These are phyloP conservation scores for Chalciporus piperatus DNA, from an alignment of 768 basidiomycete genomes.

Conservation along the genomic window DNA sequence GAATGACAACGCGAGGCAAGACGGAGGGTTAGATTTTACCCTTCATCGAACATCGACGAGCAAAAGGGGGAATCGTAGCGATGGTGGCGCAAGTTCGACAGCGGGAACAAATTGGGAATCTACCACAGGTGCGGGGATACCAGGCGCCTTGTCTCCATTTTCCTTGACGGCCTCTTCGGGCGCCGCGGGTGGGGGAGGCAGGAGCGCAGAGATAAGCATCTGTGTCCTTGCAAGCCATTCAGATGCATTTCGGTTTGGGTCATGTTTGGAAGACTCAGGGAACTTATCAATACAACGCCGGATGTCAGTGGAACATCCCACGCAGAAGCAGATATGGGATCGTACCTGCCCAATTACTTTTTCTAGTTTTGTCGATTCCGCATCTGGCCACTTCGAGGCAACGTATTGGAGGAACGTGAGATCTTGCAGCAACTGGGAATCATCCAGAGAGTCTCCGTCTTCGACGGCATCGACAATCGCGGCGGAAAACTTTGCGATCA, in stretches of 20 bases:
- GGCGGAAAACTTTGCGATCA: slow-evolving; percentile 37
- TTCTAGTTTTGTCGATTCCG: slow-evolving; percentile 22
- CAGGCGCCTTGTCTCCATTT: slow-evolving; percentile 36
- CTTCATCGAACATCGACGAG: slow-evolving; percentile 45
- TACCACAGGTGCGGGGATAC: slow-evolving; percentile 48
- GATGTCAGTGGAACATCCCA: slow-evolving; percentile 1
- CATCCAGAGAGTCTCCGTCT: slow-evolving; percentile 28
- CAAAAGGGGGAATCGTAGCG: slow-evolving; percentile 72
- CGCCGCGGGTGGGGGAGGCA: slow-evolving; percentile 38
- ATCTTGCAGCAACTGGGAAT: slow-evolving; percentile 40
- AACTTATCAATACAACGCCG: slow-evolving; percentile 12
- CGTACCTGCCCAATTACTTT: slow-evolving; percentile 24
- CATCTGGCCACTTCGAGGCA: slow-evolving; percentile 30
- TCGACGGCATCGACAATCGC: slow-evolving; percentile 32
- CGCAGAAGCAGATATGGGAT: slow-evolving; percentile 10
- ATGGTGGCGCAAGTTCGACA: slow-evolving; percentile 65
- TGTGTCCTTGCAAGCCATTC: slow-evolving; percentile 58
- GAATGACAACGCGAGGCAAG: slow-evolving; percentile 20
- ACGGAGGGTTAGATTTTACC: slow-evolving; percentile 16
- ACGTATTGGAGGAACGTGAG: slow-evolving; percentile 48
- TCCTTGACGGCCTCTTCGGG: slow-evolving; percentile 21
- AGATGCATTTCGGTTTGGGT: slow-evolving; percentile 30
- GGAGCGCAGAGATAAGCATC: slow-evolving; percentile 56
- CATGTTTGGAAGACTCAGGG: slow-evolving; percentile 4
- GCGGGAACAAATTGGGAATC: slow-evolving; percentile 58